Percentiles rank a stretch among this genome's conserved stretches.
These are phyloP conservation scores for Trypanosoma vivax DNA, from an alignment of 208 protist genomes.

Conservation along the genomic window DNA sequence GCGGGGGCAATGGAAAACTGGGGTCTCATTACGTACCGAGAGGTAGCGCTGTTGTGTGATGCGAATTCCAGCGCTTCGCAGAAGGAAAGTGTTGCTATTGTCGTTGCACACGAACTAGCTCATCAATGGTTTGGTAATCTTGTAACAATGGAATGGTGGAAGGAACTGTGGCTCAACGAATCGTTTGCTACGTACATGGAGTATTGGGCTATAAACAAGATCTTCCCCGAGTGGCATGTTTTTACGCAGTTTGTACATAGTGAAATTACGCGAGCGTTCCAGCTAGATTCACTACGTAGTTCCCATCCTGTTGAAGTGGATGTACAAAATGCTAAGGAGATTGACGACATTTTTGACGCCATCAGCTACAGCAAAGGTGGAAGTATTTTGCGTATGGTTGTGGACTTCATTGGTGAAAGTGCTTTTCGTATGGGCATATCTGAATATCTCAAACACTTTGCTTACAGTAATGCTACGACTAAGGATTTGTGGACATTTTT, in stretches of 20 bases:
- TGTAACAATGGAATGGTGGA: slow-evolving; percentile 98
- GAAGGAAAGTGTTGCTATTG: slow-evolving; percentile 53
- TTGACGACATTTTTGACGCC: slow-evolving; percentile 92
- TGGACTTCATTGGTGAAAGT: slow-evolving; percentile 73
- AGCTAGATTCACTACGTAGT: slow-evolving; percentile 70
- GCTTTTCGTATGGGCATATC: slow-evolving; percentile 71
- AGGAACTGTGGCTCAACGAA: slow-evolving; percentile 98
- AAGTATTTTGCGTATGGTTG: slow-evolving; percentile 83
- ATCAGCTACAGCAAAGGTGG: slow-evolving; percentile 89
- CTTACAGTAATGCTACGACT: slow-evolving; percentile 67
- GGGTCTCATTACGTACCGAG: slow-evolving; percentile 94
- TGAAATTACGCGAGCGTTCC: slow-evolving; percentile 59
- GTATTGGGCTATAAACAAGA: slow-evolving; percentile 57
- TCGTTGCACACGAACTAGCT: slow-evolving; percentile 92
- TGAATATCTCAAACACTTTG: slow-evolving; percentile 74
- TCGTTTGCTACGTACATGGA: slow-evolving; percentile 91
- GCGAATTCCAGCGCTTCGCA: slow-evolving; percentile 35
- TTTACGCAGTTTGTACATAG: slow-evolving; percentile 69
- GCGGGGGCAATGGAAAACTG: slow-evolving; percentile 98
- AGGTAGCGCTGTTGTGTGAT: slow-evolving; percentile 71
- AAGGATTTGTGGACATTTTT: slow-evolving; percentile 84
- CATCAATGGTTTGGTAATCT: slow-evolving; percentile 98
- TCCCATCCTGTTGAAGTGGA: slow-evolving; percentile 92
- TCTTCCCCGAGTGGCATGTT: slow-evolving; percentile 79
- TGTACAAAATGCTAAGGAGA: slow-evolving; percentile 74